Percentiles rank a stretch among this genome's conserved stretches.
Conservation (phyloP, 257 asterid genomes). For the Leptodermis oblonga region DNA sequence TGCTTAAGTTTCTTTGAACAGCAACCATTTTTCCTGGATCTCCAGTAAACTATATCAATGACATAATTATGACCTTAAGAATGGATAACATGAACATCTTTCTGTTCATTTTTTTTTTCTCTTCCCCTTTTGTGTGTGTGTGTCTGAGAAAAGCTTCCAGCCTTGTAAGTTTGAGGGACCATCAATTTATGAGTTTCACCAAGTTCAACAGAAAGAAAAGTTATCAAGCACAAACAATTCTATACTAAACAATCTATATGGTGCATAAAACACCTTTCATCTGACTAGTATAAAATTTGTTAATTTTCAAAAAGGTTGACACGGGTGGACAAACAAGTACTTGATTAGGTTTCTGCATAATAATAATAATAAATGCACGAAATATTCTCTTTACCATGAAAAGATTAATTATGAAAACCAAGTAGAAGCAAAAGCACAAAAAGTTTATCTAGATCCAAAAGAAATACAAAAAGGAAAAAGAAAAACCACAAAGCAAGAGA, state of each 20-base stretch:
- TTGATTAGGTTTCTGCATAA: neutral
- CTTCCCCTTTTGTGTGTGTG: neutral
- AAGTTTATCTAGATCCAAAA: neutral
- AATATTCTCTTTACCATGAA: neutral
- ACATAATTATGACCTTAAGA: neutral
- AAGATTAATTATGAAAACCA: neutral
- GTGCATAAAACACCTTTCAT: too few species aligned
- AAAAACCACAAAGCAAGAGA: neutral
- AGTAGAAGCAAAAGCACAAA: neutral
- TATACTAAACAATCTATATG: neutral
- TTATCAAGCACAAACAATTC: neutral
- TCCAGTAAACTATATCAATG: conserved; percentile 70
- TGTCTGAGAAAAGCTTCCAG: neutral
- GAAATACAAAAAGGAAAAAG: neutral
- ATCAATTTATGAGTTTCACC: neutral
- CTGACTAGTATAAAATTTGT: too few species aligned
- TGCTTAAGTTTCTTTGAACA: conserved; percentile 75
- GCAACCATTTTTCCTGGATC: conserved; percentile 99
- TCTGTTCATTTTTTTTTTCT: neutral
- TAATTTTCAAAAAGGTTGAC: neutral
- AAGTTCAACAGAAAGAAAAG: neutral
- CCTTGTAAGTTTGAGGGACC: neutral
- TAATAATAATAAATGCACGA: neutral
- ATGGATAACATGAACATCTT: neutral
- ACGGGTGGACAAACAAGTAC: neutral